Evolutionary conservation across 768 basidiomycete genomes (phyloP), one percentile per base, ranked within the genome.

Genomic region (Lyophyllum atratum): DNA sequence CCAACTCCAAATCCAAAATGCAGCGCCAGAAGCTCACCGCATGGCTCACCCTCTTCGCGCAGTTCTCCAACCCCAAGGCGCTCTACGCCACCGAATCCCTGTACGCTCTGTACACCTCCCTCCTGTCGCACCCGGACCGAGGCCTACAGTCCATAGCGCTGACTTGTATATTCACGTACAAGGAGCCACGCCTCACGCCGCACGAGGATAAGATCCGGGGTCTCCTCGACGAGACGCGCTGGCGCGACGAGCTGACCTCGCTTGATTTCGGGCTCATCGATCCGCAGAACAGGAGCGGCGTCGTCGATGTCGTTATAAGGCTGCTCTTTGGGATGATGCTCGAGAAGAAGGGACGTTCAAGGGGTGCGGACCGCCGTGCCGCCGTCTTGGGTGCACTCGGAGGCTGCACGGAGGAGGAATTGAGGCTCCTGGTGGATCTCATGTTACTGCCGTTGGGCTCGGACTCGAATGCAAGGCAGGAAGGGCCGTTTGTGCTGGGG

Each of bases 61-160:
- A 95, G 68, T 92, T 99, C 68, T 75, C 76, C 63, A 98, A 98
- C 66, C 96, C 95, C n/a, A 96, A 93, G 73, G 92, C 93, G 0
- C 75, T 95, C 1, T 82, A 86, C 66, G 79, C 84, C 7, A 83
- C 91, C 0, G 80, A 88, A 9, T 78, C 79, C 0, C 78, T 98
- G 4, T 83, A 81, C 40, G 49, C 75, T 1, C 67, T 93, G 22
- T 96, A 95, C 72, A 78, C 80, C 14, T 74, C 81, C n/a, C 80
- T 92, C 21, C 81, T 98, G 22, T 87, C 94, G 4, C 88, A 94
- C 60, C 92, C 95, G 2, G 95, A 98, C 62, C 84, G 85, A 14
- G 64, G 83, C 3, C 75, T 98, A 2, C 96, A 97, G 72, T 78
- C 74, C 8, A 75, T 86, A 12, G 85, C 95, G 0, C 75, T 98